A percentile compares a stretch with the other conserved stretches of the same genome.
phyloP scores from a whole-genome alignment of 768 basidiomycete genomes.

The Lentinus brumalis region DNA sequence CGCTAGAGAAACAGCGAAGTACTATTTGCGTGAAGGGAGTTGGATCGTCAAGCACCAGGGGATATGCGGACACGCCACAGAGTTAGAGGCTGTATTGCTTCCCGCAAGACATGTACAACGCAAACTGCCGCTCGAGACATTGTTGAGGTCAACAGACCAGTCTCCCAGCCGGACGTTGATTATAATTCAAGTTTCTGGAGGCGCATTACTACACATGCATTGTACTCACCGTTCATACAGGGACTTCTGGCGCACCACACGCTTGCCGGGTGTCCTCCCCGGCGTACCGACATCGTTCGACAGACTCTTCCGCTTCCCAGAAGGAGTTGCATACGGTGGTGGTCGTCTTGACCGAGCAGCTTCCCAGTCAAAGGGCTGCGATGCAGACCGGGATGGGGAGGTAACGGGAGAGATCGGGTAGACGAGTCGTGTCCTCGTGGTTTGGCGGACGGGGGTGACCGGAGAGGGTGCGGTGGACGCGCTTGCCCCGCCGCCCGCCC shows the following conservation, averaged over 20 bases:
- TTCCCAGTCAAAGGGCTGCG: slow-evolving; percentile 85
- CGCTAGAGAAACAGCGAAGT: too few relatives aligned
- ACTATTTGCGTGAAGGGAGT: too few relatives aligned
- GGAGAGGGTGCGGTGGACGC: slow-evolving; percentile 33
- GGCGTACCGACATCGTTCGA: slow-evolving; percentile 20
- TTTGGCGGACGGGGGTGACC: slow-evolving; percentile 36
- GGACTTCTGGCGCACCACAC: slow-evolving; percentile 64
- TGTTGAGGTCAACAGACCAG: neutral
- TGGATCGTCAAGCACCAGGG: too few relatives aligned
- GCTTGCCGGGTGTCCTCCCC: slow-evolving; percentile 46
- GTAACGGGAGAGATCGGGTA: slow-evolving; percentile 58
- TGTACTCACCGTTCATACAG: slow-evolving; percentile 57
- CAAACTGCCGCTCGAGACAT: neutral
- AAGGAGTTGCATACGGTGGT: slow-evolving; percentile 72
- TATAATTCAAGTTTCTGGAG: neutral
- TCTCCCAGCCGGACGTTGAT: neutral
- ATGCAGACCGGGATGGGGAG: slow-evolving; percentile 75
- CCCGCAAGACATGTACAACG: neutral
- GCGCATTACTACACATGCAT: neutral
- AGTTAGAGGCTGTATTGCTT: neutral
- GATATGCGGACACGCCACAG: neutral
- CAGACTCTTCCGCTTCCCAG: slow-evolving; percentile 39
- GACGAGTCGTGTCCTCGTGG: slow-evolving; percentile 45
- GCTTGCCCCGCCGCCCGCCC: slow-evolving; percentile 11
- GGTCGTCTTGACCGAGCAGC: slow-evolving; percentile 71